phyloP scores from a whole-genome alignment of 2,329 filamentous ascomycete genomes.

The Chaetoscypha palmicola region DNA sequence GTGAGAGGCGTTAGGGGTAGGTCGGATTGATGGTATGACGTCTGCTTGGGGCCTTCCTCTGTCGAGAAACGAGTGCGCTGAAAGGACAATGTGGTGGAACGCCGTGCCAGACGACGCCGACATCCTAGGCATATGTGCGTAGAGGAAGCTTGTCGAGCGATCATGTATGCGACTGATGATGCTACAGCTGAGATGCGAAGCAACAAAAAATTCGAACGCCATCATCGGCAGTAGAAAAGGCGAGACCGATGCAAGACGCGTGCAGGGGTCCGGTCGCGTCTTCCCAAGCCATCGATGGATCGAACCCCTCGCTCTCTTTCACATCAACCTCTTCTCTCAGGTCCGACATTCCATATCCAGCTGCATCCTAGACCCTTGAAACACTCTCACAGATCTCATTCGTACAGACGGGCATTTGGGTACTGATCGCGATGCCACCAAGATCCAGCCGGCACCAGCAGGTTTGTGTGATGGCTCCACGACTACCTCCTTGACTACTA shows the following conservation, averaged over 20 bases:
- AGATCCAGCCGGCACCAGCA: constrained; percentile 19
- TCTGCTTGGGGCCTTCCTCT: background rate
- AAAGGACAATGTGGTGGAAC: background rate
- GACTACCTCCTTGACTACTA: background rate
- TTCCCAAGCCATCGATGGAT: too few species aligned
- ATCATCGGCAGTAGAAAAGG: background rate
- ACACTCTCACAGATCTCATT: too few species aligned
- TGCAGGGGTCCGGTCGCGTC: constrained; percentile 19
- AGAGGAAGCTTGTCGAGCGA: constrained; percentile 20
- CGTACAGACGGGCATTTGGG: too few species aligned
- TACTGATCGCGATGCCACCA: too few species aligned
- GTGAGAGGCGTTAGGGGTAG: too few species aligned
- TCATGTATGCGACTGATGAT: constrained; percentile 29
- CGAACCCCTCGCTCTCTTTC: too few species aligned
- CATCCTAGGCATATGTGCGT: constrained; percentile 31
- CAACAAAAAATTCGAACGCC: too few species aligned
- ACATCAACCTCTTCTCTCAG: too few species aligned
- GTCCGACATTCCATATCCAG: too few species aligned
- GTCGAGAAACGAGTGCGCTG: constrained; percentile 17
- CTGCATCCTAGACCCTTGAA: too few species aligned
- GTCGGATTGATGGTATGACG: too few species aligned
- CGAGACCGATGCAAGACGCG: background rate
- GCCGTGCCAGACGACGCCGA: constrained; percentile 23
- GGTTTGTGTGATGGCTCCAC: background rate
- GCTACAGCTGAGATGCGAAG: background rate